Conservation (phyloP, 2,329 filamentous ascomycete species). For the Cadophora sp. region DNA sequence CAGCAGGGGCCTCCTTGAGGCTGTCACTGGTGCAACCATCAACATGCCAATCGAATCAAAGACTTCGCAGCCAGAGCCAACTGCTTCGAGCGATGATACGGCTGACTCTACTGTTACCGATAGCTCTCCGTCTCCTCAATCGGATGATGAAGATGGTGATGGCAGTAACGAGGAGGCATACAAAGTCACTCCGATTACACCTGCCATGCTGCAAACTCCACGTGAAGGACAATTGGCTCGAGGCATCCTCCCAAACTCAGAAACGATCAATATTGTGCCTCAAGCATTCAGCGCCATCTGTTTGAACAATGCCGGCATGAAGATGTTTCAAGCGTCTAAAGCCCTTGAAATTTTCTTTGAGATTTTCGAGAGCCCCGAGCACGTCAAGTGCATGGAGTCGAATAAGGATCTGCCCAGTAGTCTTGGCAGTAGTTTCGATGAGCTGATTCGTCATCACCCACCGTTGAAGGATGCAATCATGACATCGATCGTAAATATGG, state of each 20-base stretch:
- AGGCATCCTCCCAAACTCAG: constrained; percentile 84
- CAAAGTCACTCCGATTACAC: constrained; percentile 59
- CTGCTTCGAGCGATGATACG: constrained; percentile 32
- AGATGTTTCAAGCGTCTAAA: constrained; percentile 81
- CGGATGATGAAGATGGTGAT: constrained; percentile 42
- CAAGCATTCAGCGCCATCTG: constrained; percentile 93
- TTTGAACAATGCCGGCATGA: constrained; percentile 85
- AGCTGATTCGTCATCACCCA: constrained; percentile 93
- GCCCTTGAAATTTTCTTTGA: constrained; percentile 90
- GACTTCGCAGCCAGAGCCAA: constrained; percentile 24
- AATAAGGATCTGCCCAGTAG: constrained; percentile 75
- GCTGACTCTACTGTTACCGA: constrained; percentile 43
- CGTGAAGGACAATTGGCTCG: constrained; percentile 59
- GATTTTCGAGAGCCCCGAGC: constrained; percentile 92
- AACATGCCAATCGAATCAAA: constrained; percentile 43
- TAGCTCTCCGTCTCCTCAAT: constrained; percentile 31
- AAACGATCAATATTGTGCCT: constrained; percentile 87
- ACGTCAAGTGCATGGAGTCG: constrained; percentile 82
- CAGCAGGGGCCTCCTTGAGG: constrained; percentile 83
- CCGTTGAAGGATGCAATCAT: constrained; percentile 80
- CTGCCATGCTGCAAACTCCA: constrained; percentile 55
- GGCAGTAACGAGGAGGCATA: constrained; percentile 50
- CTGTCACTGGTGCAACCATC: constrained; percentile 66
- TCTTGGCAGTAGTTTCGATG: constrained; percentile 88
- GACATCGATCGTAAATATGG: constrained; percentile 87